Base-by-base conservation (phyloP, 805 yeast species). In the Suhomyces sp. region DNA sequence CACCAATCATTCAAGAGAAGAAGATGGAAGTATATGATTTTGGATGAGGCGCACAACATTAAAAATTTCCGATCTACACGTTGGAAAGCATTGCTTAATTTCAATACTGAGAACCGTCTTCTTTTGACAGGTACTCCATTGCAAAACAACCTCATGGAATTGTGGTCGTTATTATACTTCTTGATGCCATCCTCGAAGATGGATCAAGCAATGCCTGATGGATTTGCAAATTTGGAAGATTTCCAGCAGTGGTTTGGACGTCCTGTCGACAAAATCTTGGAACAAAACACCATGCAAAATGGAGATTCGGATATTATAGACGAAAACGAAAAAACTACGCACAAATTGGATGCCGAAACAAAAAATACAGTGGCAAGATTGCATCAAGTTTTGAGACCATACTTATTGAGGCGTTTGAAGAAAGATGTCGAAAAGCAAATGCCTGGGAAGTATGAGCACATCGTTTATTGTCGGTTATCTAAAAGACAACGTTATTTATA, bases 231-330 rank as follows among this genome's bases (percentile, higher is more conserved):
- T 51, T 68, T 93, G 40, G 93, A 87, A 45, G 96, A 93, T 52
- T 93, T 93, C 58, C 98, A 93, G 52, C 95, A 86, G 46, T 93
- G 98, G 99, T 93, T 93, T 60, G 96, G 97, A n/a, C 77, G 81
- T 42, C 98, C 99, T 0, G 97, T 93, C 4, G 98, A 93, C 56
- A 84, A 79, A 47, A 79, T 93, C 41, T 80, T 93, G 35, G 97
- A 93, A 58, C 83, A 79, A 39, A 19, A 26, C n/a, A 56, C 68
- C 1, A 47, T 62, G 8, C 43, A 53, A 6, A 65, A 70, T 8
- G 68, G 63, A n/a, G 43, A 34, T 25, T 25, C 47, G 3, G 85
- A 78, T 46, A 32, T 65, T 5, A 63, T 65, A 18, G 70, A 64
- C 35, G 71, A 65, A 6, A 58, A 60, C 32, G 68, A 63, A 31